Evolutionary conservation across 352 stramenopile species (phyloP), one percentile per base, ranked within the genome.

Genomic region (Globisporangium yorkense): DNA sequence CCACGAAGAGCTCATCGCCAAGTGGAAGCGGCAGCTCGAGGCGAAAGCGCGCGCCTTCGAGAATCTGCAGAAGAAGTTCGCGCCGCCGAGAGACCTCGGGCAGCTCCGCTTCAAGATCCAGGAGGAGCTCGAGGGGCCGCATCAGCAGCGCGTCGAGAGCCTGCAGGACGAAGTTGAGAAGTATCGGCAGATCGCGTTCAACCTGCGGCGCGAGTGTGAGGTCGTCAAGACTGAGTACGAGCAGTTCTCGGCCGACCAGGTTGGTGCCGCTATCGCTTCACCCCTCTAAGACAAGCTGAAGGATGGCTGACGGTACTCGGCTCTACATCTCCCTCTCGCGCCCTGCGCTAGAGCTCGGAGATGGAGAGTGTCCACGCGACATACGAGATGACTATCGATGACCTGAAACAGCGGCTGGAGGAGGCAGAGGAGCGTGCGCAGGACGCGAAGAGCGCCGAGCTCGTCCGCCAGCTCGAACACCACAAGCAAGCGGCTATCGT

Each of bases 1-100:
- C 51, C 84, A 94, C 58, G 80, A 92, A 51, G 78, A 89, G 64
- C 67, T 94, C 3, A 88, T 92, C 40, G 65, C 64, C 51, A 92
- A 89, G 68, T 93, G 84, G 82, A 92, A 91, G 55, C 82, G 81
- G 54, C 84, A 96, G 59, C 60, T 94, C 29, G 86, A 96, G 59
- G 56, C 75, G 54, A 96, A 96, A 61, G 79, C 77, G 8, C 71
- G 74, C 20, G 86, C 84, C 33, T 94, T 96, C 43, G 86, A 92
- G 54, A 79, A 67, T 37, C 65, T 96, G 51, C 84, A 96, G 66
- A 84, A 87, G 56, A 89, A 90, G 56, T 85, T 94, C 15, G 84
- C 86, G 13, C 83, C 83, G 20, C 86, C 82, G 8, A 79, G 80
- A 31, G 86, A 94, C 58, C 67, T 96, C 27, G 82, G 94, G 47